These are phyloP conservation scores for Hygrocybe punicea DNA, from an alignment of 768 basidiomycete species.

Conservation along the genomic window DNA sequence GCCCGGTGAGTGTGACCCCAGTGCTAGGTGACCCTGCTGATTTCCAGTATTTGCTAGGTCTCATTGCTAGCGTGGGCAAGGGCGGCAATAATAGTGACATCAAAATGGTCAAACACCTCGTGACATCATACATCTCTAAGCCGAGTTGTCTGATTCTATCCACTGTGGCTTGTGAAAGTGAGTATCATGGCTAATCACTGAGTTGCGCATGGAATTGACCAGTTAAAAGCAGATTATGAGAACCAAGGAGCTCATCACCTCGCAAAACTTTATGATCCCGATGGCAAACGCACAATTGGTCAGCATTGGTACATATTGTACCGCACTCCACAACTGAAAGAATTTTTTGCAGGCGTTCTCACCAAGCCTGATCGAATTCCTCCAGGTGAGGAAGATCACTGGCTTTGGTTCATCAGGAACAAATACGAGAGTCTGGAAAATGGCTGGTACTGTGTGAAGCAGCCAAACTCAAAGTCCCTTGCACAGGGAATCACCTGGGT, in stretches of 20 bases:
- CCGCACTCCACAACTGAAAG: neutral
- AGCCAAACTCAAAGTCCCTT: conserved; percentile 50
- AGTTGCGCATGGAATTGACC: neutral
- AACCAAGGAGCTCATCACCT: conserved; percentile 74
- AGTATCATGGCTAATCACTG: conserved; percentile 13
- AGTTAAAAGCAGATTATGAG: conserved; percentile 64
- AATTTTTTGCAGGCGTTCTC: conserved; percentile 52
- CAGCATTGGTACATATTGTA: conserved; percentile 11
- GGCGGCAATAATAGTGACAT: conserved; percentile 55
- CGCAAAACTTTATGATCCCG: conserved; percentile 55
- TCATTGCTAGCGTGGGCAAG: conserved; percentile 55
- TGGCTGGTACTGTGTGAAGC: conserved; percentile 60
- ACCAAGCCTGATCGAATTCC: conserved; percentile 73
- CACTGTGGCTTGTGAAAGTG: conserved; percentile 64
- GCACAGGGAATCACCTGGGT: conserved; percentile 54
- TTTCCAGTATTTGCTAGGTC: conserved; percentile 32
- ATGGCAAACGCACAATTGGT: conserved; percentile 71
- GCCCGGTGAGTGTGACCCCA: conserved; percentile 41
- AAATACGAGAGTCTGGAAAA: conserved; percentile 50
- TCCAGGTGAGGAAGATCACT: conserved; percentile 48
- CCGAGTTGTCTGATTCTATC: conserved; percentile 62
- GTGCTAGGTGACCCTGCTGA: too few species aligned
- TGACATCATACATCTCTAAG: conserved; percentile 55
- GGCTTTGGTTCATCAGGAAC: conserved; percentile 57
- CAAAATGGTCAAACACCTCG: conserved; percentile 55